These are phyloP conservation scores for Ophiostoma sp. DNA, from an alignment of 2,329 filamentous ascomycete species.

Conservation along the genomic window DNA sequence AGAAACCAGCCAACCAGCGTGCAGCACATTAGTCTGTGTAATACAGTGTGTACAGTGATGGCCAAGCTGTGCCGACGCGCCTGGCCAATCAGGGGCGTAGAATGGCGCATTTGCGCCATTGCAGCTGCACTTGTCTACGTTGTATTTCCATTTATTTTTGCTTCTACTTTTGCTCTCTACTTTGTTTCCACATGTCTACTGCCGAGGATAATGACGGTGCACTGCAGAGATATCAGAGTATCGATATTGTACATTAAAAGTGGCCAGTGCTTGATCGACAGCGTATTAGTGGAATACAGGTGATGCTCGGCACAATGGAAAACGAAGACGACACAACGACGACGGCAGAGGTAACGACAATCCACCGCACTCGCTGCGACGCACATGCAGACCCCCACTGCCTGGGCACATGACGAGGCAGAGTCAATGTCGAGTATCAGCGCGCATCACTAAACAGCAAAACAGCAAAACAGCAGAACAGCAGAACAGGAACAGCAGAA, in stretches of 20 bases:
- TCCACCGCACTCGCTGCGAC: neutral
- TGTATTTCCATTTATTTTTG: neutral
- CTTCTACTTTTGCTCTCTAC: neutral
- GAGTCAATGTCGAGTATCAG: neutral
- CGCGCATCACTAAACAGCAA: neutral
- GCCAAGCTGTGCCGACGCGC: neutral
- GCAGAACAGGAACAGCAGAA: too few relatives aligned
- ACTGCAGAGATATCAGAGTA: neutral
- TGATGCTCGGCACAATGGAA: constrained; percentile 26
- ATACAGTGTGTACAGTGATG: neutral
- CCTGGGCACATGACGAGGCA: constrained; percentile 2
- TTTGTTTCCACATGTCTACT: neutral
- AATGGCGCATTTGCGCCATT: neutral
- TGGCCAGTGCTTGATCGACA: neutral
- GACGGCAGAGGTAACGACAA: neutral
- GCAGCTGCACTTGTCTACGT: neutral
- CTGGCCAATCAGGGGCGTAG: neutral
- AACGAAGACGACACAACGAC: constrained; percentile 18
- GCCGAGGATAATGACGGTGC: constrained; percentile 2
- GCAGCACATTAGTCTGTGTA: constrained; percentile 17
- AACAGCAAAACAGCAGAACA: too few relatives aligned
- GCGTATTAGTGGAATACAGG: neutral
- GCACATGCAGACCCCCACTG: neutral
- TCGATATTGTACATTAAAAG: neutral
- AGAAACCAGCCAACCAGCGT: constrained; percentile 15